Base-by-base conservation (phyloP, 2,329 filamentous ascomycete genomes). In the Alternaria burnsii region DNA sequence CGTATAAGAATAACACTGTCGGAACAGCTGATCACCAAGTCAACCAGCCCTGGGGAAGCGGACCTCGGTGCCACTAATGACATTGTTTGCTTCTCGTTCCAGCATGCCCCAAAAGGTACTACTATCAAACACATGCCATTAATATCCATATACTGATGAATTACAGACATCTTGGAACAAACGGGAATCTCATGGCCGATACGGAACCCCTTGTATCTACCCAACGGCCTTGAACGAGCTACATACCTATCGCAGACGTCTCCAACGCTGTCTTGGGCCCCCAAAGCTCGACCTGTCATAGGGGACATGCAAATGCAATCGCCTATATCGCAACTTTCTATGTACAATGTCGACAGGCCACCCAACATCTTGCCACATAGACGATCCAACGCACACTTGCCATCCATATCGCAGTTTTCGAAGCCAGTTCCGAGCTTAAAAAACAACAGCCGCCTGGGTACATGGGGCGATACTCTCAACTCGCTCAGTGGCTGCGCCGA, bases 111-210 rank as follows among this genome's bases (percentile, higher is more conserved):
- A 1, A 79, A 91, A 55, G 85, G 92, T 94, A 81, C 67, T 83
- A 78, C 18, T 16, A 5, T 16, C 12, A 44, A 28, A 20, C 20
- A 6, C 4, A n/a, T 4, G 16, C 1, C 12, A 10, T 1, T 34
- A 38, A 36, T 10, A 28, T 40, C 30, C 24, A 5, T 3, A 20
- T 22, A 8, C 61, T 65, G 20, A 68, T 50, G 69, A 78, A 61
- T 20, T 7, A 16, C 66, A 92, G 92, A 91, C 42, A 82, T 94
- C 24, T 84, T 96, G 30, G 91, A 95, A 76, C 83, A 82, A 61
- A 88, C 88, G 3, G 86, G 85, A 4, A 93, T 96, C 71, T 91
- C 92, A 3, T 96, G 92, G 91, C 92, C 92, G 8, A 93, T 78
- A 34, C 63, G 62, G 10, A 76, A 77, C 24, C 75, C 75, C 2